Evolutionary conservation across 768 basidiomycete species (phyloP), one percentile per base, ranked within the genome.

Genomic region (Tephrocybe sp.): DNA sequence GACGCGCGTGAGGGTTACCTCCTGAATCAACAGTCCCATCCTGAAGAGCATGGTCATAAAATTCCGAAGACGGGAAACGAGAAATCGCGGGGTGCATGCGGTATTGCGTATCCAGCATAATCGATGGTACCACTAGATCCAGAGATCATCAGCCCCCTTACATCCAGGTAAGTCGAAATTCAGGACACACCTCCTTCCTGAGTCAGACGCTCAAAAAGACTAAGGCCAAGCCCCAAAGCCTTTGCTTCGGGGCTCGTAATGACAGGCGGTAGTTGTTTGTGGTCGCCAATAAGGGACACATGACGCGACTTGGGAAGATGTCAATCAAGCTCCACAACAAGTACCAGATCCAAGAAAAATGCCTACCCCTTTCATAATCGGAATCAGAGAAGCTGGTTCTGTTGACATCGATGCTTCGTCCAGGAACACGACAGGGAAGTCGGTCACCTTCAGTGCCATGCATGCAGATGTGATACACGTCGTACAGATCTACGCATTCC

Each of bases 331-430:
- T 24, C 16, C 18, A 6, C 12, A 1, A 28, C 2, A 40, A 13
- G 16, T 32, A 30, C 24, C 55, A 42, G 39, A 38, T 44, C 54
- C 24, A 52, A 21, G n/a, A 32, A 48, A 51, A 48, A 48, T 34
- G 82, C 89, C 49, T 72, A 92, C 90, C 9, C 94, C 94, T 80
- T 90, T 93, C 88, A 92, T 96, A 35, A 98, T 71, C 0, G 94
- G 92, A 57, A 98, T 87, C 47, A 96, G 71, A 16, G 92, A 89
- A 19, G 92, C 86, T 9, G 94, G 92, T 67, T 98, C 94, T 2
- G 93, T 96, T 26, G 90, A 92, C 92, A 97, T 96, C 7, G 90
- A 92, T 1, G 95, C 95, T 67, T 98, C 94, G 61, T 98, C 95
- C 12, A 97, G 69, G 60, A 96, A 94, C 1, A 97, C 93, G 26